Evolutionary conservation across 2,329 filamentous ascomycete genomes (phyloP).

Genomic region (Aureobasidium leucospermi): DNA sequence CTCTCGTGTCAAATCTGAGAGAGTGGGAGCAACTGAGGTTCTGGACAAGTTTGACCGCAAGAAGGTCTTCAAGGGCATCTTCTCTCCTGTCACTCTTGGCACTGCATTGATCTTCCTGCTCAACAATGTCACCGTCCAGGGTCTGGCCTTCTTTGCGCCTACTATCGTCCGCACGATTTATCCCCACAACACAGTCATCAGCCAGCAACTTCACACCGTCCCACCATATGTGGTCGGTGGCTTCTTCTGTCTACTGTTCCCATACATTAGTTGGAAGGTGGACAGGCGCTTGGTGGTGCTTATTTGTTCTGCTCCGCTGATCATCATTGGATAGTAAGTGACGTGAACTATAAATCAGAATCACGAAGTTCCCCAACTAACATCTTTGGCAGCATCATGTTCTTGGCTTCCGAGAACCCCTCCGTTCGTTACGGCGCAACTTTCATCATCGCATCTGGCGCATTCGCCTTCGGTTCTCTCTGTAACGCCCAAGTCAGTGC

Average conservation of each 20-base stretch:
- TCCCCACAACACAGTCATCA: slow-evolving; percentile 48
- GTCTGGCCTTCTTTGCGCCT: slow-evolving; percentile 61
- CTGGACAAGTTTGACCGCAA: slow-evolving; percentile 55
- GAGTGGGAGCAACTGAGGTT: slow-evolving; percentile 54
- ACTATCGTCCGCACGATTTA: slow-evolving; percentile 67
- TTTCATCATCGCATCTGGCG: slow-evolving; percentile 59
- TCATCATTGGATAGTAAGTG: slow-evolving; percentile 55
- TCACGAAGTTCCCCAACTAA: not conserved
- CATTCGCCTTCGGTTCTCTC: slow-evolving; percentile 57
- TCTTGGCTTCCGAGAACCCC: slow-evolving; percentile 48
- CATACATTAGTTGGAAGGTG: slow-evolving; percentile 53
- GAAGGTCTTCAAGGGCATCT: slow-evolving; percentile 56
- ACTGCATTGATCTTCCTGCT: slow-evolving; percentile 55
- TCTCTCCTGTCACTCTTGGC: slow-evolving; percentile 53
- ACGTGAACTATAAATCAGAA: too few relatives aligned
- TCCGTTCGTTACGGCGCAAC: slow-evolving; percentile 60
- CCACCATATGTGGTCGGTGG: slow-evolving; percentile 63
- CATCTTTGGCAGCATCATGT: slow-evolving; percentile 44
- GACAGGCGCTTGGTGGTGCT: slow-evolving; percentile 57
- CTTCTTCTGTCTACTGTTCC: slow-evolving; percentile 57
- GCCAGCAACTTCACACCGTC: slow-evolving; percentile 62
- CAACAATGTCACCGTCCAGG: slow-evolving; percentile 64
- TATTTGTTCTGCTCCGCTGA: slow-evolving; percentile 51
- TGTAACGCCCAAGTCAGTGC: slow-evolving; percentile 61
- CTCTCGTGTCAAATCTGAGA: slow-evolving; percentile 61